phyloP scores from a whole-genome alignment of 768 basidiomycete genomes.

The Tylopilus vinaceipallidus region DNA sequence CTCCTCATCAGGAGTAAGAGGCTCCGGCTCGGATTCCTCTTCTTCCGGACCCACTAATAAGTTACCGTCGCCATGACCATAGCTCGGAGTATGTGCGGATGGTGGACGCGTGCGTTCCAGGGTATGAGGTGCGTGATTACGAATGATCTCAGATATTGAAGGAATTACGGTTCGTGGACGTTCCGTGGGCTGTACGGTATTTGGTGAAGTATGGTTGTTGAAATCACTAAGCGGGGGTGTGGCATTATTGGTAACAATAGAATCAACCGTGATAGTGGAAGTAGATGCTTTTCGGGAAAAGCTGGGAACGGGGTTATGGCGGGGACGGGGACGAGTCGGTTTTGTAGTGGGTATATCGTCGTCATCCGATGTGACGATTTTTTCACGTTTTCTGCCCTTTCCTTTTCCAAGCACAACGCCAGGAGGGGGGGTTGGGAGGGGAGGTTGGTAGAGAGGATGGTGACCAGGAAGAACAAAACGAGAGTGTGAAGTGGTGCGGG shows the following conservation, averaged over 20 bases:
- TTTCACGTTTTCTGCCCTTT: slow-evolving; percentile 29
- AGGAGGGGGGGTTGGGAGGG: slow-evolving; percentile 80
- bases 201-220: slow-evolving; percentile 6
- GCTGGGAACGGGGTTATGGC: slow-evolving; percentile 17
- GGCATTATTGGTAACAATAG: slow-evolving; percentile 17
- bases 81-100: slow-evolving; percentile 46
- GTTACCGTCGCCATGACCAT: slow-evolving; percentile 48
- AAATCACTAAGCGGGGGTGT: slow-evolving; percentile 9
- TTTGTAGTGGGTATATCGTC: slow-evolving; percentile 36
- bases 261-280: slow-evolving; percentile 32
- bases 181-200: slow-evolving; percentile 22
- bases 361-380: slow-evolving; percentile 45
- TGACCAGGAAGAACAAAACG: slow-evolving; percentile 58
- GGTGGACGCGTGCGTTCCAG: slow-evolving; percentile 47
- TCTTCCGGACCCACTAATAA: slow-evolving; percentile 46
- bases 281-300: slow-evolving; percentile 27
- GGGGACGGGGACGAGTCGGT: slow-evolving; percentile 21
- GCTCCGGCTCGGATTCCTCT: slow-evolving; percentile 49
- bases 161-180: slow-evolving; percentile 57
- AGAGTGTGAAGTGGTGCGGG: slow-evolving; percentile 42
- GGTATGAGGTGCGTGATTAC: slow-evolving; percentile 66
- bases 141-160: slow-evolving; percentile 87
- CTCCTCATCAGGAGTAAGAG: slow-evolving; percentile 53
- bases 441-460: slow-evolving; percentile 80
- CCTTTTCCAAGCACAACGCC: slow-evolving; percentile 66